These are phyloP conservation scores for Halophytophthora batemanensis DNA, from an alignment of 352 stramenopile species.

Conservation along the genomic window DNA sequence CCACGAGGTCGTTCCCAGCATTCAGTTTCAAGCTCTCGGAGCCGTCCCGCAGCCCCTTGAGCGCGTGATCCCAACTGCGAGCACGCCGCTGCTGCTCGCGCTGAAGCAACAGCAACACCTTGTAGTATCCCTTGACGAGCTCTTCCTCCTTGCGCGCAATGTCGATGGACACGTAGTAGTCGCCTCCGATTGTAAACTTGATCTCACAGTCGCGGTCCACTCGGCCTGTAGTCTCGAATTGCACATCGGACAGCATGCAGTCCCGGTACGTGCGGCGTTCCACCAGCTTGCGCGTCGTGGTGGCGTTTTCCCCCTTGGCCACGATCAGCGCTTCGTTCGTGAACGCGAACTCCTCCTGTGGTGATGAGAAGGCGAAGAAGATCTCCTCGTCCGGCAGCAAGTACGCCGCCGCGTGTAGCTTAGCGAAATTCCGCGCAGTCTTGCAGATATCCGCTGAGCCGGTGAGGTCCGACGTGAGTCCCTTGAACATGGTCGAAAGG, in stretches of 20 bases:
- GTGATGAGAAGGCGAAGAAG: slow-evolving; percentile 54
- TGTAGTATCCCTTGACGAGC: slow-evolving; percentile 48
- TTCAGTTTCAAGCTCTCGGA: slow-evolving; percentile 36
- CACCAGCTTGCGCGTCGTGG: slow-evolving; percentile 44
- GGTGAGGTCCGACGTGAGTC: slow-evolving; percentile 45
- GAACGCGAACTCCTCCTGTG: slow-evolving; percentile 61
- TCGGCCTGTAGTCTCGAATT: slow-evolving; percentile 53
- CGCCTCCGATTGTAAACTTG: slow-evolving; percentile 54
- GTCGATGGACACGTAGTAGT: slow-evolving; percentile 40
- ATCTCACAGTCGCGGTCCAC: slow-evolving; percentile 65
- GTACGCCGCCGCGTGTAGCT: slow-evolving; percentile 31
- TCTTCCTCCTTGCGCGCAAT: slow-evolving; percentile 49
- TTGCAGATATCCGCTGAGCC: slow-evolving; percentile 55
- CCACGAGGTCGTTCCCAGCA: slow-evolving; percentile 20
- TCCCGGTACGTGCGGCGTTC: slow-evolving; percentile 43
- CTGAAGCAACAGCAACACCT: slow-evolving; percentile 37
- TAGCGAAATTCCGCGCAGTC: slow-evolving; percentile 22
- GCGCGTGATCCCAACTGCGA: slow-evolving; percentile 30
- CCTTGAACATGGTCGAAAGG: slow-evolving; percentile 52
- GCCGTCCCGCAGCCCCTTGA: slow-evolving; percentile 24
- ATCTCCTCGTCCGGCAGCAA: slow-evolving; percentile 39
- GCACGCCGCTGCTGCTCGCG: slow-evolving; percentile 37
- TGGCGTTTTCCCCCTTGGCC: slow-evolving; percentile 32
- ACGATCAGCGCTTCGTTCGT: slow-evolving; percentile 56
- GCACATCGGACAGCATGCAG: slow-evolving; percentile 23